Conservation (phyloP, 2,329 filamentous ascomycete species). For the Cladophialophora chaetospira region DNA sequence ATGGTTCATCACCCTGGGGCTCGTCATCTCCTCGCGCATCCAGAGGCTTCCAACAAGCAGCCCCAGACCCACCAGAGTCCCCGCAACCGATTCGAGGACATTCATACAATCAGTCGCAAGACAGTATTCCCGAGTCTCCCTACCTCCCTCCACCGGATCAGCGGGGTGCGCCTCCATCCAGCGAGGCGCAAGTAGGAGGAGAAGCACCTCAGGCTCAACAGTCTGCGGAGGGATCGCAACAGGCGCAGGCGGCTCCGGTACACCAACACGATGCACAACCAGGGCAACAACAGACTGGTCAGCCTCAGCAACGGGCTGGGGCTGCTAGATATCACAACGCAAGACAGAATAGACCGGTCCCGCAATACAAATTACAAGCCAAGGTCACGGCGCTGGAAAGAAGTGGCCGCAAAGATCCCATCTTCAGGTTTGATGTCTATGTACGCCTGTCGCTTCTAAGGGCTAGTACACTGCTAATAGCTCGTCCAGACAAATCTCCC, state of each 20-base stretch:
- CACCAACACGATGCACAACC: conserved; percentile 30
- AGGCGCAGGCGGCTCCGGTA: conserved; percentile 18
- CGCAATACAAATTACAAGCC: conserved; percentile 82
- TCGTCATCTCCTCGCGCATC: conserved; percentile 59
- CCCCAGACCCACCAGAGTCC: conserved; percentile 44
- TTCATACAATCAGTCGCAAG: conserved; percentile 29
- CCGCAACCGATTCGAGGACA: conserved; percentile 42
- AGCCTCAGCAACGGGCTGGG: conserved; percentile 35
- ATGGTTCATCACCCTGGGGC: conserved; percentile 64
- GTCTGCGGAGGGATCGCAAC: conserved; percentile 2
- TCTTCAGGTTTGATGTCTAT: conserved; percentile 93
- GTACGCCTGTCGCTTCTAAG: conserved; percentile 56
- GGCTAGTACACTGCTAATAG: conserved; percentile 17
- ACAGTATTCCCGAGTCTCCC: conserved; percentile 33
- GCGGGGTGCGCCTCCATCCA: conserved; percentile 19
- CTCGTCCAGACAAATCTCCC: conserved; percentile 85
- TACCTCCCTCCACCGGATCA: conserved; percentile 35
- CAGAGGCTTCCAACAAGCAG: conserved; percentile 41
- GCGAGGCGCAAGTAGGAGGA: conserved; percentile 39
- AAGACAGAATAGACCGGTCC: conserved; percentile 53
- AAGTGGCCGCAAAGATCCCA: conserved; percentile 92
- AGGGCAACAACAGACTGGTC: conserved; percentile 39
- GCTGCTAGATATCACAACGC: conserved; percentile 53
- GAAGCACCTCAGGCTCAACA: conserved; percentile 22
- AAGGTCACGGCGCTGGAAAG: conserved; percentile 94